Percentiles rank a stretch among this genome's conserved stretches.
phyloP scores from a whole-genome alignment of 345 rosid genomes.

The Excoecaria agallocha region DNA sequence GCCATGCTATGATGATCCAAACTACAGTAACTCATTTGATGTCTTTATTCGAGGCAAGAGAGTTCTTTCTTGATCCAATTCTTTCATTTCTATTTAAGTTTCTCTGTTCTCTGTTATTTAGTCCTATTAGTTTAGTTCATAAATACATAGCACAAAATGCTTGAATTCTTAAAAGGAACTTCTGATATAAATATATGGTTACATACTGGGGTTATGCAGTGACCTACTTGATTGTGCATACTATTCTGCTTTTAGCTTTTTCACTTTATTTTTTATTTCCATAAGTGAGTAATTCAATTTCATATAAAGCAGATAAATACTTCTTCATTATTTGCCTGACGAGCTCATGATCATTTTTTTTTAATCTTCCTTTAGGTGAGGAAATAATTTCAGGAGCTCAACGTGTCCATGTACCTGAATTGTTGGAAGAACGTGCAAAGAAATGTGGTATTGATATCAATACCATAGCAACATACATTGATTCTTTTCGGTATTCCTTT shows the following conservation, averaged over 20 bases:
- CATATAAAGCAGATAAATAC: background rate
- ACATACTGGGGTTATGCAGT: background rate
- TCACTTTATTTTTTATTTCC: background rate
- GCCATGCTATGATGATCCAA: constrained; percentile 74
- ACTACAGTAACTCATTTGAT: constrained; percentile 86
- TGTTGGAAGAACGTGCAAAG: constrained; percentile 67
- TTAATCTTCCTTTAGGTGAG: constrained; percentile 55
- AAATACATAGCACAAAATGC: background rate
- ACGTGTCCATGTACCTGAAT: constrained; percentile 79
- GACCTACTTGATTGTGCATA: background rate
- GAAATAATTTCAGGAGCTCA: constrained; percentile 97
- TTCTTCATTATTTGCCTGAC: background rate
- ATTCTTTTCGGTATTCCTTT: constrained; percentile 70
- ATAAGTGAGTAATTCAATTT: background rate
- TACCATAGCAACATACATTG: constrained; percentile 69
- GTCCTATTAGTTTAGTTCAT: background rate
- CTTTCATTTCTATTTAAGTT: background rate
- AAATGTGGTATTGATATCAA: constrained; percentile 68
- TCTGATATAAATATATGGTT: background rate
- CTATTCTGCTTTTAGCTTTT: background rate
- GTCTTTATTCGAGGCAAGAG: constrained; percentile 81
- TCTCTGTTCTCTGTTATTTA: background rate
- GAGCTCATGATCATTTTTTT: background rate
- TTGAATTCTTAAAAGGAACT: background rate
- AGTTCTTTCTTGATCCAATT: background rate